Evolutionary conservation across 2,329 filamentous ascomycete genomes (phyloP).

Genomic region (Stemphylium vesicarium): DNA sequence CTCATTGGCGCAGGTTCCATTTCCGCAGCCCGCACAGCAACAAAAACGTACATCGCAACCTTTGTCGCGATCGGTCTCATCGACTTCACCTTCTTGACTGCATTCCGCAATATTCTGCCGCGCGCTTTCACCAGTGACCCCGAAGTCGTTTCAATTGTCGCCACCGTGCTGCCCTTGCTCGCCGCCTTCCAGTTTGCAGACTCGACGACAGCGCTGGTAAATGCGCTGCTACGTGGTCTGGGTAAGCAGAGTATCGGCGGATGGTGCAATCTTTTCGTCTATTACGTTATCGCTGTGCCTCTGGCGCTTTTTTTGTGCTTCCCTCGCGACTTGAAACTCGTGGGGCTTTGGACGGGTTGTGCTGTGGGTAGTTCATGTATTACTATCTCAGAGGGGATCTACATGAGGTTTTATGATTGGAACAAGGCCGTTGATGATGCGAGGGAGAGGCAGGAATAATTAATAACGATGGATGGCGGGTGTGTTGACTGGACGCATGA

Average conservation of each 20-base stretch:
- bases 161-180: conserved; percentile 43
- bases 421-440: conserved; percentile 41
- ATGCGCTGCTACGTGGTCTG: conserved; percentile 46
- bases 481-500: background rate
- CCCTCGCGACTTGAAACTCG: conserved; percentile 41
- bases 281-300: conserved; percentile 49
- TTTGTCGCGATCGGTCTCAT: conserved; percentile 46
- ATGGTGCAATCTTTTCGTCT: conserved; percentile 47
- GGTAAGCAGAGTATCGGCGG: conserved; percentile 50
- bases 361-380: conserved; percentile 44
- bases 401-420: conserved; percentile 42
- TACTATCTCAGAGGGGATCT: conserved; percentile 41
- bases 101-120: conserved; percentile 40
- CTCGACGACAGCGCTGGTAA: conserved; percentile 45
- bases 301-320: conserved; percentile 47
- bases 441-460: conserved; percentile 34
- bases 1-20: conserved; percentile 49
- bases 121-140: conserved; percentile 46
- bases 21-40: conserved; percentile 41
- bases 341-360: conserved; percentile 48
- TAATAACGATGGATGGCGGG: background rate
- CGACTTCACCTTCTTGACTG: conserved; percentile 42
- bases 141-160: conserved; percentile 43
- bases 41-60: conserved; percentile 39
- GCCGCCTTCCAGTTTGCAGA: conserved; percentile 50